Conservation (phyloP, 2,329 filamentous ascomycete genomes). For the Aquanectria penicillioides region DNA sequence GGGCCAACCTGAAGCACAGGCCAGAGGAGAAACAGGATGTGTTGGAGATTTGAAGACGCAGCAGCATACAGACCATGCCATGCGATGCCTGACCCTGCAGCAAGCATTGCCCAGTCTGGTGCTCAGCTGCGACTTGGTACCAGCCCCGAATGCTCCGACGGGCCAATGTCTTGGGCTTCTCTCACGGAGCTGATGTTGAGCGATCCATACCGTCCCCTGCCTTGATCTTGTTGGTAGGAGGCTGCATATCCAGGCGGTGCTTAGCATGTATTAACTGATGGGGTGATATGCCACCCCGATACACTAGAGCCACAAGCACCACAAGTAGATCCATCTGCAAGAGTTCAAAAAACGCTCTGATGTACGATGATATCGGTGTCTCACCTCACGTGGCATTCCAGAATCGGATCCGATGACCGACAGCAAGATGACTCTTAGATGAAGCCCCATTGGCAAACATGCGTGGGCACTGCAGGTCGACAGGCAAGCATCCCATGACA, state of each 20-base stretch:
- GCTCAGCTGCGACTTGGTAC: conserved; percentile 22
- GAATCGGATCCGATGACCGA: conserved; percentile 17
- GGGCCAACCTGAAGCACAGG: conserved; percentile 31
- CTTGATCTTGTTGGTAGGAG: conserved; percentile 29
- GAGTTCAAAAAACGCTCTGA: conserved; percentile 17
- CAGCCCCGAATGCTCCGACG: conserved; percentile 26
- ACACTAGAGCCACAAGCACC: conserved; percentile 19
- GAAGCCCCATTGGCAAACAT: conserved; percentile 1
- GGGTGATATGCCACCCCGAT: conserved; percentile 21
- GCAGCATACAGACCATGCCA: too few species aligned
- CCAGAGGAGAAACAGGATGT: conserved; percentile 27
- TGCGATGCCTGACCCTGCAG: conserved; percentile 11
- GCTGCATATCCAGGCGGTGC: conserved; percentile 27
- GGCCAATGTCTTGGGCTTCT: conserved; percentile 9
- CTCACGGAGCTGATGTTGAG: neutral
- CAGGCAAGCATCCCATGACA: conserved; percentile 26
- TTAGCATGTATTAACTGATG: conserved; percentile 17
- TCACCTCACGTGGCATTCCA: conserved; percentile 25
- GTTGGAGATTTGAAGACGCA: conserved; percentile 20
- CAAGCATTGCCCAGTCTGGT: conserved; percentile 22
- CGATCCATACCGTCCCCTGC: conserved; percentile 14
- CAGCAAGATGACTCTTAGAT: conserved; percentile 4
- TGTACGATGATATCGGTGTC: conserved; percentile 33
- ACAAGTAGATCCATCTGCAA: conserved; percentile 29
- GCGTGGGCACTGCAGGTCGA: neutral